Evolutionary conservation across 352 stramenopile genomes (phyloP).

Genomic region (Phytophthora citricola): DNA sequence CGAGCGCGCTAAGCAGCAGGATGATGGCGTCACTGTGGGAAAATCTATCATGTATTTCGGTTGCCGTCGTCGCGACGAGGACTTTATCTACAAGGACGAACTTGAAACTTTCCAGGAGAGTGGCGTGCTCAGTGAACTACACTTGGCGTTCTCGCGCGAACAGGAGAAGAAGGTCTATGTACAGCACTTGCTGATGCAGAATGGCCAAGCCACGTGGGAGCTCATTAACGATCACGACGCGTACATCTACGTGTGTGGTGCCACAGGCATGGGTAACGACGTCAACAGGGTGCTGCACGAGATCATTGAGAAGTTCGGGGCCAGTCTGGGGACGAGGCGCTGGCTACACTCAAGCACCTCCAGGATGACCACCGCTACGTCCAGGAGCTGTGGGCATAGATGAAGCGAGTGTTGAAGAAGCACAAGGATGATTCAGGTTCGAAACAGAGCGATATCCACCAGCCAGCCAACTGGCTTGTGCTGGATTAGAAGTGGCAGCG

Average conservation of each 20-base stretch:
- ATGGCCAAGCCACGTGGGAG: constrained; percentile 69
- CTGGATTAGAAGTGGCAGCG: constrained; percentile 35
- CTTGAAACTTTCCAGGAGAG: constrained; percentile 84
- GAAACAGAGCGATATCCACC: constrained; percentile 9
- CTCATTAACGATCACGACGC: constrained; percentile 69
- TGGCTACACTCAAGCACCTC: constrained; percentile 90
- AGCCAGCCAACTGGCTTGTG: constrained; percentile 2
- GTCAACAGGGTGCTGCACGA: constrained; percentile 93
- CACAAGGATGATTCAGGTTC: constrained; percentile 4
- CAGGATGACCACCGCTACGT: constrained; percentile 92
- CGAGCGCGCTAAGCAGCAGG: constrained; percentile 87
- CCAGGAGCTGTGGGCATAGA: constrained; percentile 95
- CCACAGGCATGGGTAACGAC: constrained; percentile 97
- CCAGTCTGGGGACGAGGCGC: constrained; percentile 62
- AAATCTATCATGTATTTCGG: constrained; percentile 95
- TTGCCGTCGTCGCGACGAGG: constrained; percentile 82
- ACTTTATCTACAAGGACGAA: constrained; percentile 94
- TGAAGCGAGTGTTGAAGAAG: constrained; percentile 7
- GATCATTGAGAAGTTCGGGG: constrained; percentile 80
- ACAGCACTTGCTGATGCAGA: constrained; percentile 93
- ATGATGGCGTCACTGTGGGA: constrained; percentile 68
- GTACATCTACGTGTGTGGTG: constrained; percentile 98
- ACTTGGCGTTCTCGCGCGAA: constrained; percentile 96
- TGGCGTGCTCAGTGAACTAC: constrained; percentile 91
- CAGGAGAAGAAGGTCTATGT: constrained; percentile 97